Evolutionary conservation across 805 yeast species (phyloP).

Genomic region (Ascoidea rubescens): DNA sequence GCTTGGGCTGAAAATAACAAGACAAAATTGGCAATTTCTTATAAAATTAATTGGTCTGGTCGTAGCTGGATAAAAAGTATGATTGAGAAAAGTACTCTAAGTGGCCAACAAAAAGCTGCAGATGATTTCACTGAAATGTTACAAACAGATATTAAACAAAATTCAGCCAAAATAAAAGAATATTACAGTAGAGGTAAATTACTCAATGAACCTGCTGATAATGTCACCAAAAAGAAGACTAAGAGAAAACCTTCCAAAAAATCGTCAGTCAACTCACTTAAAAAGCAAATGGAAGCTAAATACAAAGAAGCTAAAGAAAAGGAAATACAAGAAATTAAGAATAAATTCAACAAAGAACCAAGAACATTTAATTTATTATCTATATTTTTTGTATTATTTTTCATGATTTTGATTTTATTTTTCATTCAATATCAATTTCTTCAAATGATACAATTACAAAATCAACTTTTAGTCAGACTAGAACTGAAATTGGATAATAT

Average conservation of each 20-base stretch:
- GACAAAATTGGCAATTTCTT: conserved; percentile 52
- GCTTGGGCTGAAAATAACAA: conserved; percentile 60
- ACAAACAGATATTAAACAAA: conserved; percentile 13
- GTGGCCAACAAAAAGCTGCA: conserved; percentile 64
- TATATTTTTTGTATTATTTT: too few species aligned
- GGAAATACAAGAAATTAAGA: too few species aligned
- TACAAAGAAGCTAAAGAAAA: too few species aligned
- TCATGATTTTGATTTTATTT: background rate
- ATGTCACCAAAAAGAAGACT: background rate
- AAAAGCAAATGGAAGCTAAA: background rate
- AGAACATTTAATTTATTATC: background rate
- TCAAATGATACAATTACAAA: background rate
- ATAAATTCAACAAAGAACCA: background rate
- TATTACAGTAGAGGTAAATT: background rate
- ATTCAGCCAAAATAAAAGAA: background rate
- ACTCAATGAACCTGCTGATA: too few species aligned
- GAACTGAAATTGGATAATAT: too few species aligned
- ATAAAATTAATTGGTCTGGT: conserved; percentile 78
- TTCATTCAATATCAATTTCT: background rate
- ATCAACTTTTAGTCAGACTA: background rate
- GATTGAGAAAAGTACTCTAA: conserved; percentile 70
- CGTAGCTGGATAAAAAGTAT: conserved; percentile 85
- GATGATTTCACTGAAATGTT: conserved; percentile 31
- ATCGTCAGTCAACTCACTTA: background rate
- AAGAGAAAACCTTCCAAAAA: background rate